Percentiles rank a stretch among this genome's conserved stretches.
Evolutionary conservation across 1,284 basidiomycete genomes (phyloP).

Genomic region (Trametes sp.): DNA sequence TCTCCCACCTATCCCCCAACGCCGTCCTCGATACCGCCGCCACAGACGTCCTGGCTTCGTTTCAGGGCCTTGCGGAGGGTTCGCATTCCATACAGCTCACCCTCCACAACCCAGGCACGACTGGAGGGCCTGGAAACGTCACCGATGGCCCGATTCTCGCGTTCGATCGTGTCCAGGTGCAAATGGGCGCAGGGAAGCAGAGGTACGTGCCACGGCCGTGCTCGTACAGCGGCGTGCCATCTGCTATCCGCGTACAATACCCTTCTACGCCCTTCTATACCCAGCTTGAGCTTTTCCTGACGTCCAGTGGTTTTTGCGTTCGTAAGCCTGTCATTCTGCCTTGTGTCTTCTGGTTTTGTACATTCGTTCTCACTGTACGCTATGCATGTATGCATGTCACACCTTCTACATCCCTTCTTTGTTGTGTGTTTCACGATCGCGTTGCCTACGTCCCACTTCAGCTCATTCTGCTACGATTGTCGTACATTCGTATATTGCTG

Average conservation of each 20-base stretch:
- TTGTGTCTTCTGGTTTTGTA: not conserved
- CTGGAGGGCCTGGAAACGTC: constrained; percentile 9
- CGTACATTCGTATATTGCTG: not conserved
- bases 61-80: constrained; percentile 39
- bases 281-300: not conserved
- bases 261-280: constrained; percentile 3
- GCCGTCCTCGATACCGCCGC: constrained; percentile 32
- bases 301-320: not conserved
- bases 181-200: constrained; percentile 19
- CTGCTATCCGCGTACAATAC: not conserved
- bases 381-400: not conserved
- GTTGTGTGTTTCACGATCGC: not conserved
- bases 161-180: constrained; percentile 39
- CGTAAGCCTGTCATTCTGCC: not conserved
- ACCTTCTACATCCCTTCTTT: no score
- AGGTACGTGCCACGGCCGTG: constrained; percentile 19
- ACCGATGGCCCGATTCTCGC: constrained; percentile 29
- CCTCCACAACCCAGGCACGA: constrained; percentile 35
- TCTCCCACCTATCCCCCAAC: constrained; percentile 28
- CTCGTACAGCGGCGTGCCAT: not conserved
- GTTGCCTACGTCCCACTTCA: not conserved
- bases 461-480: not conserved
- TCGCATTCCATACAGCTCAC: constrained; percentile 41
- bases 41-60: constrained; percentile 39
- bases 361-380: not conserved